These are phyloP conservation scores for Leishmania amazonensis DNA, from an alignment of 208 protist species.

Conservation along the genomic window DNA sequence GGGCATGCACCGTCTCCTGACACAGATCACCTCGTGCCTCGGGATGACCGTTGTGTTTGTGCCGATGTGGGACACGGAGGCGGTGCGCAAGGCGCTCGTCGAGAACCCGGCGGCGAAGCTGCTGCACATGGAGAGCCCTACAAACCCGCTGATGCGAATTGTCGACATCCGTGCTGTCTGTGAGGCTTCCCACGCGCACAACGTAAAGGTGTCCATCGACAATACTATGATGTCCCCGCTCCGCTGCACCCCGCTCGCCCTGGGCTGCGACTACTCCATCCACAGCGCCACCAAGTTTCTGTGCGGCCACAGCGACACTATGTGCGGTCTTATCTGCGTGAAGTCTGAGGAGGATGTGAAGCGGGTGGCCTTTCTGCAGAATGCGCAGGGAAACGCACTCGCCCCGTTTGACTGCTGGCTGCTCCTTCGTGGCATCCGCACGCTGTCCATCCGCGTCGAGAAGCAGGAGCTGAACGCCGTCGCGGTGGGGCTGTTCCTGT, in stretches of 20 bases:
- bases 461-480: slow-evolving; percentile 92
- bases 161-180: slow-evolving; percentile 86
- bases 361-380: slow-evolving; percentile 92
- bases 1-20: slow-evolving; percentile 93
- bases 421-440: slow-evolving; percentile 95
- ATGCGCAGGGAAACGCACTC: slow-evolving; percentile 89
- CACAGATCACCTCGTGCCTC: slow-evolving; percentile 65
- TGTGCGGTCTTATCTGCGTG: slow-evolving; percentile 87
- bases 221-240: slow-evolving; percentile 97
- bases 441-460: slow-evolving; percentile 93
- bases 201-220: slow-evolving; percentile 92
- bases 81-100: slow-evolving; percentile 48
- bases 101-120: slow-evolving; percentile 65
- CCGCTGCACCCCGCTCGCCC: slow-evolving; percentile 92
- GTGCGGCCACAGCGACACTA: slow-evolving; percentile 95
- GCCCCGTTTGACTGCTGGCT: slow-evolving; percentile 96
- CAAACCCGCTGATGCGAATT: slow-evolving; percentile 94
- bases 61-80: slow-evolving; percentile 77
- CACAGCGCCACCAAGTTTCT: slow-evolving; percentile 97
- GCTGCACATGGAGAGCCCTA: slow-evolving; percentile 95
- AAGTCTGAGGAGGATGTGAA: slow-evolving; percentile 65
- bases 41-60: slow-evolving; percentile 89
- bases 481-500: slow-evolving; percentile 76
- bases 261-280: slow-evolving; percentile 95
- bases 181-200: slow-evolving; percentile 70